Percentiles rank a stretch among this genome's conserved stretches.
These are phyloP conservation scores for Candida maesae DNA, from an alignment of 805 yeast species.

Conservation along the genomic window DNA sequence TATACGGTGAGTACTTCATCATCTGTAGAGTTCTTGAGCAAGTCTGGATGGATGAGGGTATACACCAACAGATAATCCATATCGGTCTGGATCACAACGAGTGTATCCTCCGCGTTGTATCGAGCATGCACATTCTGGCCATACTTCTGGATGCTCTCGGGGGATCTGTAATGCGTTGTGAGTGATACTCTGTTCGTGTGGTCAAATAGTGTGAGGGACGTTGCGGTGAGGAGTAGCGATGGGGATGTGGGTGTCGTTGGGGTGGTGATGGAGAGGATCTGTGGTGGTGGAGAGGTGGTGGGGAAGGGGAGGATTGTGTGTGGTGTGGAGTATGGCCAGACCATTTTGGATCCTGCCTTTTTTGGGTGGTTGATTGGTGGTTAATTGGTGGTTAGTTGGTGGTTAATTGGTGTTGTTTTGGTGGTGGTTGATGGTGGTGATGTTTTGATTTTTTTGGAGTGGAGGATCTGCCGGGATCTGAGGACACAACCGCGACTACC, in stretches of 20 bases:
- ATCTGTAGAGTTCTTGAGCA: constrained; percentile 7
- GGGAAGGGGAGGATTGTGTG: no score
- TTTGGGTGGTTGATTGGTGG: no score
- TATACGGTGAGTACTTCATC: constrained; percentile 24
- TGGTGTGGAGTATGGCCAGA: constrained; percentile 10
- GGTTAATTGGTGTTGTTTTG: no score
- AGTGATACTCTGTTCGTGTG: constrained; percentile 32
- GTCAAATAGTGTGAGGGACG: constrained; percentile 31
- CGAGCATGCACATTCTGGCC: constrained; percentile 34
- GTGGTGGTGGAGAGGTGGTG: no score
- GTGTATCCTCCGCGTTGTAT: constrained; percentile 24
- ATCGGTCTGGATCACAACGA: constrained; percentile 34
- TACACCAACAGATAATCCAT: constrained; percentile 35
- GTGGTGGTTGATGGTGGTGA: no score
- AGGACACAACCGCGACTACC: no score
- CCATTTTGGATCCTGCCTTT: no score
- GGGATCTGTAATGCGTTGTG: constrained; percentile 32
- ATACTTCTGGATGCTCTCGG: constrained; percentile 33
- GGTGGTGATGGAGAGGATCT: constrained; percentile 2
- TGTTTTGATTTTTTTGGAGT: no score
- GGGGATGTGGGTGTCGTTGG: constrained; percentile 7
- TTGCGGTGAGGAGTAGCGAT: constrained; percentile 28
- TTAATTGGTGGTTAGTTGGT: no score
- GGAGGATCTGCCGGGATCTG: no score
- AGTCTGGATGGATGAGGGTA: constrained; percentile 19